Evolutionary conservation across 2,329 filamentous ascomycete genomes (phyloP), one percentile per base, ranked within the genome.

Genomic region (Sporothrix variecibatus): DNA sequence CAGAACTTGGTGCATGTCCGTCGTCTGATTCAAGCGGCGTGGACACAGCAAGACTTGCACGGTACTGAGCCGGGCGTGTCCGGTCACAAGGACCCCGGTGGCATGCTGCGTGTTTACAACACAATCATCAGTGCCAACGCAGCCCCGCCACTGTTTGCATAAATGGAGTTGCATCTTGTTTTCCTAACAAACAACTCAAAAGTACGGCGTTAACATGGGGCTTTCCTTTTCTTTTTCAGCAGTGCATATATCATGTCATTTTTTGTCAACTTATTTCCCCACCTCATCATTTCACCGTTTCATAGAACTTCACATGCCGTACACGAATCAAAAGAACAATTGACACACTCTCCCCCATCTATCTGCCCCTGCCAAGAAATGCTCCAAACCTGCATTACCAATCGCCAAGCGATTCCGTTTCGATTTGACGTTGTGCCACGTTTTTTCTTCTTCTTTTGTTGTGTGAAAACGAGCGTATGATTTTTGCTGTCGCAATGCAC

Each of bases 91-190:
- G n/a, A 69, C 26, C 15, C 28, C 4, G 53, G 28, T 28, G 71
- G 73, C 34, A 20, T 72, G 53, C 34, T 75, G 67, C 46, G 31
- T 1, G 67, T 76, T 5, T 77, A 77, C 64, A 75, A 76, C n/a
- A 31, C 53, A 0, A 58, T 76, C 4, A 69, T 77, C n/a, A 77
- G 76, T 28, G 73, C 70, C 26, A 76, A 76, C n/a, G 58, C 56
- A 3, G 56, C 73, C 17, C 75, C 75, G 8, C 75, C 75, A 6
- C 51, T 71, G 8, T 75, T 76, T 71, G 62, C 64, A 0, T 73
- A 62, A 15, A 8, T 5, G 43, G 6, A 43, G 12, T 9, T 12
- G 40, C 40, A 20, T n/a, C n/a, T n/a, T n/a, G n/a, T n/a, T n/a
- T n/a, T n/a, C n/a, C n/a, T n/a, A n/a, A n/a, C n/a, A n/a, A n/a